Evolutionary conservation across 2,329 filamentous ascomycete genomes (phyloP), one percentile per base, ranked within the genome.

Genomic region (Exophiala calicioides): DNA sequence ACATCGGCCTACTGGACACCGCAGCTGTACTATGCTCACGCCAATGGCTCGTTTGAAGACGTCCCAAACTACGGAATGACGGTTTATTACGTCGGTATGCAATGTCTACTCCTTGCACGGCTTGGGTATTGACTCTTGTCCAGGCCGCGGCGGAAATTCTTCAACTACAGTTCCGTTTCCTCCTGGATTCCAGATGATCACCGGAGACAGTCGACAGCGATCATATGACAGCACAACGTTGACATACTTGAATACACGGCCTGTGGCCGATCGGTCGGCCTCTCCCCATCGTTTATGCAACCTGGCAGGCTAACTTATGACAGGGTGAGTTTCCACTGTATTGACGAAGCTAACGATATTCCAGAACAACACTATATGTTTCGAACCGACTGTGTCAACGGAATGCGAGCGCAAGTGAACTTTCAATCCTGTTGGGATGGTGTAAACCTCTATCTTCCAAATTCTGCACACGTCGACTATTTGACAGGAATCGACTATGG

Each of bases 341-440:
- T 97, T 52, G 84, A 96, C 79, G 51, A 56, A 31, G 62, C 55
- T 54, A 58, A 61, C 30, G 73, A 69, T 24, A 60, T 62, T 24
- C 74, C 86, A 4, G 89, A 95, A 67, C 26, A 50, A 60, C 90
- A 90, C 0, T 79, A 84, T 59, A 93, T 95, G 75, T 68, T 70
- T 0, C 93, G 80, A 62, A 56, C 50, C 18, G 89, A 93, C 70
- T 97, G 91, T 70, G 69, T 71, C 12, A 79, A 94, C 60, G 91
- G 91, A 48, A 64, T 95, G 37, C 85, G 90, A 40, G 74, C 91
- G 29, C 89, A 95, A 68, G 69, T 94, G 50, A 88, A 88, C 78
- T 95, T 95, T 70, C 88, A 88, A 0, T 89, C 85, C 1, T 95
- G 89, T 78, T 94, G 89, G 85, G 87, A 93, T 59, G 87, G 88